Percentiles rank a stretch among this genome's conserved stretches.
Evolutionary conservation across 192 early-diverging fungal species (phyloP).

Genomic region (Podila epigama): DNA sequence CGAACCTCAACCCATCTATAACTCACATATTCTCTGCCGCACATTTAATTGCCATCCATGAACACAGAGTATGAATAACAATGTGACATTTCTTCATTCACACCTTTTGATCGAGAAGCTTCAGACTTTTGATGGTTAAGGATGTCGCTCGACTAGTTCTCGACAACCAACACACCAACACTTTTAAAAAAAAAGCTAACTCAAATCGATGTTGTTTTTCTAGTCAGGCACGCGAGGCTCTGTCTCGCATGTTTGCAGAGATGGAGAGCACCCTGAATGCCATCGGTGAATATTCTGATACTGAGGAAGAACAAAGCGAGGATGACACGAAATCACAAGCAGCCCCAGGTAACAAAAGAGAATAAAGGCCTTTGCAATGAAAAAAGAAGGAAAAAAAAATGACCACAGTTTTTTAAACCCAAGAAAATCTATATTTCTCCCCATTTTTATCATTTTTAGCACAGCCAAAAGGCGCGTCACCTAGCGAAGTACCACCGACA

Average conservation of each 20-base stretch:
- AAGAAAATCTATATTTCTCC: too few relatives aligned
- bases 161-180: too few relatives aligned
- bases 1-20: not conserved
- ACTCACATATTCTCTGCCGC: too few relatives aligned
- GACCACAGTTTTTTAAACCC: too few relatives aligned
- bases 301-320: slow-evolving; percentile 12
- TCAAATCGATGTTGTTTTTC: not conserved
- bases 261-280: slow-evolving; percentile 29
- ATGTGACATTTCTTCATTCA: not conserved
- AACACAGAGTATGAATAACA: slow-evolving; percentile 15
- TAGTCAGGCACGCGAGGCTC: slow-evolving; percentile 27
- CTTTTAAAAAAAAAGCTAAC: not conserved
- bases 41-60: too few relatives aligned
- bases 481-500: not conserved
- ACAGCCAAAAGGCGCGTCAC: not conserved
- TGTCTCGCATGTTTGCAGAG: slow-evolving; percentile 29
- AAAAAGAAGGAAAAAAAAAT: too few relatives aligned
- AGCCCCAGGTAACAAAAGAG: too few relatives aligned
- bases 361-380: too few relatives aligned
- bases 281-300: slow-evolving; percentile 18
- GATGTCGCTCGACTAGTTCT: too few relatives aligned
- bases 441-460: not conserved
- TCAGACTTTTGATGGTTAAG: too few relatives aligned
- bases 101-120: too few relatives aligned
- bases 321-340: not conserved